These are phyloP conservation scores for Rhododendron henanense DNA, from an alignment of 148 eudicot genomes.

Conservation along the genomic window DNA sequence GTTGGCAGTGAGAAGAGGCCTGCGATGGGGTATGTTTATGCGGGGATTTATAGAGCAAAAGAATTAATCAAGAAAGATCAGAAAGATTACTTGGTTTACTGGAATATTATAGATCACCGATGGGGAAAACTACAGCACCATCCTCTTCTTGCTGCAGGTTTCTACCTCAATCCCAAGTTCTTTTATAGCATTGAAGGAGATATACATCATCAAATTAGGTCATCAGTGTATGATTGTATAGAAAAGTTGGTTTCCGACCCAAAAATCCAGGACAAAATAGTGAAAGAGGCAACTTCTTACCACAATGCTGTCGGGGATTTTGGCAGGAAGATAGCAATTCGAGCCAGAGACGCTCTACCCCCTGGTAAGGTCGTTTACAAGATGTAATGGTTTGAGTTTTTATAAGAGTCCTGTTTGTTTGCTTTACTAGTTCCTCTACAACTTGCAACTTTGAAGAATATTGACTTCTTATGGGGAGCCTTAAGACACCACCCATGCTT, in stretches of 20 bases:
- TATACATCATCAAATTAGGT: conserved; percentile 47
- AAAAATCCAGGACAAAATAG: conserved; percentile 68
- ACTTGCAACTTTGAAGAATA: background rate
- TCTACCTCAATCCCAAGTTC: conserved; percentile 74
- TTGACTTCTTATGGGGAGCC: background rate
- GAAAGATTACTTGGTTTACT: conserved; percentile 66
- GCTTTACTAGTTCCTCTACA: background rate
- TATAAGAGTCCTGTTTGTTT: conserved; percentile 3
- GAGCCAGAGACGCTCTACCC: conserved; percentile 70
- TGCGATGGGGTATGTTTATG: conserved; percentile 85
- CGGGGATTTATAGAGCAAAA: conserved; percentile 79
- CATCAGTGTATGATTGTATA: conserved; percentile 72
- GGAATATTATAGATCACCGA: conserved; percentile 79
- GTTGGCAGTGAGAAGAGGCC: conserved; percentile 63
- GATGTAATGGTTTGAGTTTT: background rate
- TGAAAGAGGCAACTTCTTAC: conserved; percentile 69
- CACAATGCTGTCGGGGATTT: conserved; percentile 74
- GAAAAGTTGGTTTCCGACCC: conserved; percentile 83
- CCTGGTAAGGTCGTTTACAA: conserved; percentile 47
- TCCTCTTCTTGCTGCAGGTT: conserved; percentile 88
- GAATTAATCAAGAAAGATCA: conserved; percentile 66
- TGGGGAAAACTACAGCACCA: conserved; percentile 66
- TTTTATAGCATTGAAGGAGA: conserved; percentile 74
- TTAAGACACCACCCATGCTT: background rate
- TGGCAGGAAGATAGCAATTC: conserved; percentile 77